Base-by-base conservation (phyloP, 371 early-diverging fungal species). In the Mortierella sp. region DNA sequence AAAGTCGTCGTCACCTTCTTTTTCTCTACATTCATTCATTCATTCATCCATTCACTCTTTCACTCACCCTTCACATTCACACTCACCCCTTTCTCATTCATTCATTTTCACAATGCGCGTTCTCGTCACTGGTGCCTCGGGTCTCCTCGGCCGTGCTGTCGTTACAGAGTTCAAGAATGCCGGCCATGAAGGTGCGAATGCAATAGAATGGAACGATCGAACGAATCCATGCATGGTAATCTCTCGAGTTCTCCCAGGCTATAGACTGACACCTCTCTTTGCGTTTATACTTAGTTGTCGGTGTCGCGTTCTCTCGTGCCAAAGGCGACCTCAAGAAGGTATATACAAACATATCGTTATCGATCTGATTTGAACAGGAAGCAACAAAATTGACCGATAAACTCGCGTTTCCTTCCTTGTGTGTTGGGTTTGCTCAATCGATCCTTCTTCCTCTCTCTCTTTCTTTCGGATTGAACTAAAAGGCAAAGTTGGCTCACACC, bases 131-230 rank as follows among this genome's bases (percentile, higher is more conserved):
- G 97, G 97, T 78, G 96, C 95, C 60, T 95, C 95, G 38, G 97
- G 97, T 52, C 92, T 97, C 3, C 91, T 97, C 44, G 97, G 97
- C 26, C 93, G 97, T 70, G 93, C 94, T 38, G 95, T 96, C 24
- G 75, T 88, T 13, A 76, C 82, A 11, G 90, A 91, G 68, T 92
- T 95, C 74, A 81, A 91, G 76, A 76, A 88, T 10, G 85, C 91
- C 72, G 91, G 90, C 14, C 89, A 89, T 80, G 85, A 90, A 83
- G 92, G 94, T 93, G 55, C 3, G 14, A 50, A 63, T 26, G 28
- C 26, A 11, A 26, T 24, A 3, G 24, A 55, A 55, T 3, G 14
- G 60, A 84, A 79, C 42, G 44, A 74, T 45, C 38, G 48, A 52
- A 24, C 70, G 26, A 16, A 44, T 58, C 26, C 72, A 31, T 10